These are phyloP conservation scores for Solanum pimpinellifolium DNA, from an alignment of 257 asterid species.

Conservation along the genomic window DNA sequence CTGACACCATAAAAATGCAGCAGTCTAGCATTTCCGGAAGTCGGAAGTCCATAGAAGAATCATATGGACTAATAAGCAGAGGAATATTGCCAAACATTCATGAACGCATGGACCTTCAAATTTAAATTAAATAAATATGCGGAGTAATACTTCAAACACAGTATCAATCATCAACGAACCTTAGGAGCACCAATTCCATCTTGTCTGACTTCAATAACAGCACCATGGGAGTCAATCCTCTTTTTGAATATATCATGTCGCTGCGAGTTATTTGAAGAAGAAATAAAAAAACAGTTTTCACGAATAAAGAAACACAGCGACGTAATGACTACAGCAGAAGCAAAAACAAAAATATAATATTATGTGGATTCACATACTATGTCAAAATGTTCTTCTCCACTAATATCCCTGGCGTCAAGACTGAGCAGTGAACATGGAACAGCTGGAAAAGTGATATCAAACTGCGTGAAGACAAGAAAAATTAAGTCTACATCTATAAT, in stretches of 20 bases:
- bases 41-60: neutral
- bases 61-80: neutral
- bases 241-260: slow-evolving; percentile 90
- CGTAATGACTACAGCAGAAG: neutral
- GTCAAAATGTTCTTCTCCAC: slow-evolving; percentile 92
- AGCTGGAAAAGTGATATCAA: slow-evolving; percentile 84
- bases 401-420: slow-evolving; percentile 96
- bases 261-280: slow-evolving; percentile 24
- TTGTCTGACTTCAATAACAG: slow-evolving; percentile 66
- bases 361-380: slow-evolving; percentile 47
- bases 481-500: neutral
- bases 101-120: neutral
- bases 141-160: neutral
- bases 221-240: slow-evolving; percentile 75
- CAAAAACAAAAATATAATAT: neutral
- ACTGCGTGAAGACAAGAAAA: slow-evolving; percentile 39
- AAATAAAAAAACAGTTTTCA: neutral
- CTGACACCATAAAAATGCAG: neutral
- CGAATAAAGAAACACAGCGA: neutral
- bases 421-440: slow-evolving; percentile 85
- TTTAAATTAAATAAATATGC: neutral
- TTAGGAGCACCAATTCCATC: slow-evolving; percentile 92
- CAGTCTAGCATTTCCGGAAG: neutral
- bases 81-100: neutral
- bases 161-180: slow-evolving; percentile 24